Evolutionary conservation across 495 filamentous ascomycete species (phyloP).

Genomic region (Terfezia boudieri): DNA sequence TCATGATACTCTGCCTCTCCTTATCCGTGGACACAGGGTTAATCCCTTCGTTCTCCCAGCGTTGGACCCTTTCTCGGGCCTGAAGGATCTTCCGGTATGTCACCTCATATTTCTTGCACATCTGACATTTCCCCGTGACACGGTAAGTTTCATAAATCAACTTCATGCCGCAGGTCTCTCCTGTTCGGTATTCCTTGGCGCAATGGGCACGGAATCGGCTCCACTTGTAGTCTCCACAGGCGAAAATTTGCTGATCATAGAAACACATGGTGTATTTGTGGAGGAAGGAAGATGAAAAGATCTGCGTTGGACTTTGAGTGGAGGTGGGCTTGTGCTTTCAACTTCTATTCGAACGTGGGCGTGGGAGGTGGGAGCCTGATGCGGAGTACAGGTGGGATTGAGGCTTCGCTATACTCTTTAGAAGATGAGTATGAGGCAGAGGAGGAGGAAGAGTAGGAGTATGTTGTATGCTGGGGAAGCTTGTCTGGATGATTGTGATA

Average conservation of each 20-base stretch:
- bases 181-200: constrained; percentile 86
- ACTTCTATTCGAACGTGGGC: too few relatives aligned
- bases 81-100: constrained; percentile 54
- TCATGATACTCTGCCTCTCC: constrained; percentile 14
- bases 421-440: neutral
- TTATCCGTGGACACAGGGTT: constrained; percentile 23
- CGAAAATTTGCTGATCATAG: constrained; percentile 20
- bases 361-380: too few relatives aligned
- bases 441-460: constrained; percentile 2
- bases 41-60: constrained; percentile 49
- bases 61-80: constrained; percentile 53
- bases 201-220: constrained; percentile 85
- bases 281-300: neutral
- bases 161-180: constrained; percentile 94
- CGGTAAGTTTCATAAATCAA: constrained; percentile 51
- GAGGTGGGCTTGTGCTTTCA: too few relatives aligned
- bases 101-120: constrained; percentile 81
- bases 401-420: too few relatives aligned
- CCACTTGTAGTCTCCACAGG: constrained; percentile 89
- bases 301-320: too few relatives aligned
- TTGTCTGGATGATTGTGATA: constrained; percentile 18
- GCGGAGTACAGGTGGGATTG: too few relatives aligned
- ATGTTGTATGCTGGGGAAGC: constrained; percentile 4
- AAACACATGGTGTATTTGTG: constrained; percentile 13
- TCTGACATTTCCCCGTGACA: constrained; percentile 41